Evolutionary conservation across 78 protist genomes (phyloP), one percentile per base, ranked within the genome.

Genomic region (Planoprotostelium fungivorum): DNA sequence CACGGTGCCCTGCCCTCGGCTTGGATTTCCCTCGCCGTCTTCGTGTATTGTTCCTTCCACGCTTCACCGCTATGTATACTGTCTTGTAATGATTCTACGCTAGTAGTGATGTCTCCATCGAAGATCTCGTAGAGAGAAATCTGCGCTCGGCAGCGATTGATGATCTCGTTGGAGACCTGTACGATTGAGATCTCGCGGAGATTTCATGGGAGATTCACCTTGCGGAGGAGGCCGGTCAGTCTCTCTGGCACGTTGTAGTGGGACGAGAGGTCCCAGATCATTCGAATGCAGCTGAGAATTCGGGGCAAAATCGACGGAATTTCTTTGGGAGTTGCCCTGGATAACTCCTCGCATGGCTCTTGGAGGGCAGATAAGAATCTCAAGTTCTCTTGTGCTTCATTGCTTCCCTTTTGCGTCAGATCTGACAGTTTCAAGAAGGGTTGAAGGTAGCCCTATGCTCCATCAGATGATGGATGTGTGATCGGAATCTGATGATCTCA

Each of bases 321-420:
- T 51, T 94, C 94, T 5, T 83, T 1, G 16, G 97, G 96, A 35
- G 0, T 0, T 0, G 94, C 92, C 39, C 0, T 1, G 37, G 96
- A 73, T 0, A 97, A 90, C 83, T 34, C 23, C 35, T 87, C 88
- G 93, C 97, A 95, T 9, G 97, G 97, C 23, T 63, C 96, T 28
- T 39, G 36, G 51, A 97, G 91, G 16, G 87, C 51, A 0, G 38
- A 5, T 36, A 97, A 92, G 84, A 91, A 95, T 39, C 63, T 39
- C 34, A 93, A 89, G 84, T 97, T 96, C 88, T 91, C 89, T 34
- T 63, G 63, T 25, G 99, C 95, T 91, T 96, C 96, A 10, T 0
- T 25, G 25, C 84, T 51, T 1, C 93, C 93, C 0, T 39, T 23
- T 31, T 36, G 37, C 87, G 93, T 90, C 31, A 37, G 34, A 1